A percentile compares a stretch with the other conserved stretches of the same genome.
Conservation (phyloP, 2,329 filamentous ascomycete genomes). For the Thermoascus crustaceus region DNA sequence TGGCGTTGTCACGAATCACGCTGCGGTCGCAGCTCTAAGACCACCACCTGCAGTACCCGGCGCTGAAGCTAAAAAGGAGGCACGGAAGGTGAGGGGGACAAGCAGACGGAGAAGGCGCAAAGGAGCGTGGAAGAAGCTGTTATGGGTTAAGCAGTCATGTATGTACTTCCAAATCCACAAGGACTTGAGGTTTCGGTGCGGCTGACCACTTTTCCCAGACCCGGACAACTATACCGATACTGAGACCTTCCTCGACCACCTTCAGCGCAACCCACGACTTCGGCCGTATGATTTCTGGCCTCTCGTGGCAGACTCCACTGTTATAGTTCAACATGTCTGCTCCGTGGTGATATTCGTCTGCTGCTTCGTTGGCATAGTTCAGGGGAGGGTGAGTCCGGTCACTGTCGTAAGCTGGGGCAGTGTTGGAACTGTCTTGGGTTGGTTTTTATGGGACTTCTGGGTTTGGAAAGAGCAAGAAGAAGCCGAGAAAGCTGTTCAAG, state of each 20-base stretch:
- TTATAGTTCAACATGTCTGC: slow-evolving; percentile 94
- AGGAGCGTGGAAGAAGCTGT: slow-evolving; percentile 82
- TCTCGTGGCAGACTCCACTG: slow-evolving; percentile 84
- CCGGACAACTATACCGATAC: slow-evolving; percentile 99
- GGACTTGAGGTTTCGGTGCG: background rate
- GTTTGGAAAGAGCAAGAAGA: slow-evolving; percentile 59
- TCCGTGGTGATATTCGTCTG: slow-evolving; percentile 91
- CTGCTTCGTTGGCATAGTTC: slow-evolving; percentile 84
- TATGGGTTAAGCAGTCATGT: slow-evolving; percentile 98
- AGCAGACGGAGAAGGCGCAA: slow-evolving; percentile 62
- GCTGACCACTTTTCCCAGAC: slow-evolving; percentile 43
- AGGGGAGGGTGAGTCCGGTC: slow-evolving; percentile 81
- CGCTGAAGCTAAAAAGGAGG: slow-evolving; percentile 31
- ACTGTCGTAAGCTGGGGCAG: slow-evolving; percentile 80
- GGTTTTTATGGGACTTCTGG: slow-evolving; percentile 90
- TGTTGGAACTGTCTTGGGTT: slow-evolving; percentile 73
- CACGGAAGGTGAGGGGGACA: slow-evolving; percentile 47
- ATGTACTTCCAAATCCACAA: slow-evolving; percentile 25
- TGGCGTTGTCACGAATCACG: slow-evolving; percentile 35
- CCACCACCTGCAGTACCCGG: slow-evolving; percentile 33
- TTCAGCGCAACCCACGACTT: slow-evolving; percentile 87
- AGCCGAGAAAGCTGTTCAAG: slow-evolving; percentile 25
- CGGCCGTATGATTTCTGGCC: slow-evolving; percentile 98
- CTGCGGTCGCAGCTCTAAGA: slow-evolving; percentile 33
- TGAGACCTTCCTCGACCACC: slow-evolving; percentile 88